Conservation (phyloP, 164 flowering plant species). For the Piper betle region DNA sequence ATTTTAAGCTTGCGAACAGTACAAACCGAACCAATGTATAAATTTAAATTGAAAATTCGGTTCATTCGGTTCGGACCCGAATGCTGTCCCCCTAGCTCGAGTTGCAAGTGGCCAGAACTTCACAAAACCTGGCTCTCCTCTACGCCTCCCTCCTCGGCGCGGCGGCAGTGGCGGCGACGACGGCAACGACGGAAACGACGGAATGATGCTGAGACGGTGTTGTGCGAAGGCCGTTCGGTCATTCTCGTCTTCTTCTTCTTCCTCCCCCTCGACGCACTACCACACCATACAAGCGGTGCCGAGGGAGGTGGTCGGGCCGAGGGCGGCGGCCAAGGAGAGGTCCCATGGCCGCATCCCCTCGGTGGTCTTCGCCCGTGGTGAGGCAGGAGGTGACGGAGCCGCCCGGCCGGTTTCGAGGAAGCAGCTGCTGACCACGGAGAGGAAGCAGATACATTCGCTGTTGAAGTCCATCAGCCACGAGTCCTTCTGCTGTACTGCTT, state of each 20-base stretch:
- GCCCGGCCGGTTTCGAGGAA: constrained; percentile 30
- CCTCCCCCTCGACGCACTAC: constrained; percentile 13
- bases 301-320: constrained; percentile 42
- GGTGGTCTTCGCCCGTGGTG: constrained; percentile 47
- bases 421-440: constrained; percentile 59
- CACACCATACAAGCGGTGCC: constrained; percentile 81
- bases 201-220: constrained; percentile 8
- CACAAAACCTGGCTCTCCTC: too few relatives aligned
- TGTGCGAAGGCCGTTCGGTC: not conserved
- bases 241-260: not conserved
- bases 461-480: constrained; percentile 39
- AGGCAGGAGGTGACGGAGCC: constrained; percentile 7
- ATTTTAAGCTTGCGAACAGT: too few relatives aligned
- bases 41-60: too few relatives aligned
- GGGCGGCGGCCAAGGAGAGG: constrained; percentile 47
- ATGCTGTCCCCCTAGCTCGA: too few relatives aligned
- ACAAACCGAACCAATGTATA: too few relatives aligned
- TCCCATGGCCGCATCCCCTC: constrained; percentile 78
- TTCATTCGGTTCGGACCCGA: too few relatives aligned
- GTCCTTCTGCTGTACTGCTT: constrained; percentile 72
- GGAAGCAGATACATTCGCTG: constrained; percentile 55
- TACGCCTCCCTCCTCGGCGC: too few relatives aligned
- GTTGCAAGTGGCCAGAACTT: too few relatives aligned
- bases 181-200: not conserved
- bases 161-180: too few relatives aligned